phyloP scores from a whole-genome alignment of 306 rosid genomes.

The Macrotyloma uniflorum region DNA sequence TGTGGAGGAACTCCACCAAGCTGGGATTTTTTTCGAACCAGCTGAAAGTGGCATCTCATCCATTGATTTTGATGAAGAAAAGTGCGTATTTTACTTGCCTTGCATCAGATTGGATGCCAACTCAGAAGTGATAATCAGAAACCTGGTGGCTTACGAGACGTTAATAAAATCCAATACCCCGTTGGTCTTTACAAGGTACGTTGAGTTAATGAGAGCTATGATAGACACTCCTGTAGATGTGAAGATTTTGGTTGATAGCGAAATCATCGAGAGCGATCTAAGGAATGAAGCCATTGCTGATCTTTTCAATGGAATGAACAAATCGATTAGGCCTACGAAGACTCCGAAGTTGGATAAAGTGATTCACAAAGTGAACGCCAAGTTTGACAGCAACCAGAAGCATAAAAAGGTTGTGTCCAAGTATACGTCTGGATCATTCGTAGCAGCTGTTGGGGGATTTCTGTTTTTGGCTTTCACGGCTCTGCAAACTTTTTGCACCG shows the following conservation, averaged over 20 bases:
- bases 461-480: slow-evolving; percentile 1
- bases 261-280: not conserved
- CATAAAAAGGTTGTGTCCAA: not conserved
- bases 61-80: not conserved
- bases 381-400: not conserved
- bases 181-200: not conserved
- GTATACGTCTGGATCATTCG: not conserved
- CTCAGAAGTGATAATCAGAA: slow-evolving; percentile 24
- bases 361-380: not conserved
- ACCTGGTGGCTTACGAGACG: slow-evolving; percentile 39
- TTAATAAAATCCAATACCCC: not conserved
- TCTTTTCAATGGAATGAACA: slow-evolving; percentile 31
- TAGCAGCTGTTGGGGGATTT: not conserved
- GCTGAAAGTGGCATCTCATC: not conserved
- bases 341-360: not conserved
- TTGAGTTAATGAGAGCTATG: slow-evolving; percentile 40
- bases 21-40: not conserved
- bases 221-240: slow-evolving; percentile 31
- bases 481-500: slow-evolving; percentile 4
- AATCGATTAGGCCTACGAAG: not conserved
- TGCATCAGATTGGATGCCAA: not conserved
- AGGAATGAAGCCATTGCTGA: not conserved
- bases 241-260: not conserved
- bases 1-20: not conserved
- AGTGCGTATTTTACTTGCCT: slow-evolving; percentile 10